These are phyloP conservation scores for Ulota crispa DNA, from an alignment of 225 moss, liverwort and hornwort genomes.

Conservation along the genomic window DNA sequence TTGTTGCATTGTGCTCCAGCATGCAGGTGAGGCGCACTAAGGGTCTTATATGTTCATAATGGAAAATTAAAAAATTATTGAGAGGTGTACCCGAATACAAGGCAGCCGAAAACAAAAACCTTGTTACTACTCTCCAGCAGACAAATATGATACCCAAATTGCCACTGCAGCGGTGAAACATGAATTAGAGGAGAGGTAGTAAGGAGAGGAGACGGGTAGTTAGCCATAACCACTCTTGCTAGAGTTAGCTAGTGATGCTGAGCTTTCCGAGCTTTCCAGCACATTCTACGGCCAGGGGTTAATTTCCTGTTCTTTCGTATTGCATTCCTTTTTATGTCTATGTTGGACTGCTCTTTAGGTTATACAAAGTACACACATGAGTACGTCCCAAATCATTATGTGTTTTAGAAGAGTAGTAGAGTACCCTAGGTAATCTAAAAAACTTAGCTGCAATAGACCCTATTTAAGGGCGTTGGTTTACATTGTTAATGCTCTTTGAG, in stretches of 20 bases:
- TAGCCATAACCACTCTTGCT: no score
- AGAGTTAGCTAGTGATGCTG: constrained; percentile 86
- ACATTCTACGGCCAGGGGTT: constrained; percentile 87
- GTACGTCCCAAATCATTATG: neutral
- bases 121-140: constrained; percentile 50
- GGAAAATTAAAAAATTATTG: neutral
- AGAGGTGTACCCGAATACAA: constrained; percentile 35
- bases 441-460: neutral
- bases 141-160: constrained; percentile 60
- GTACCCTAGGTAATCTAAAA: neutral
- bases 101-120: constrained; percentile 46
- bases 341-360: neutral
- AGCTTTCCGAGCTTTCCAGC: constrained; percentile 72
- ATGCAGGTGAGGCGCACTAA: constrained; percentile 63
- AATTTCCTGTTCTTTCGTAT: neutral
- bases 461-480: neutral
- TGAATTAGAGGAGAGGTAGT: neutral
- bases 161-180: constrained; percentile 57
- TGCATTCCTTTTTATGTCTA: neutral
- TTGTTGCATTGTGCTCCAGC: constrained; percentile 69
- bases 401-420: neutral
- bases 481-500: neutral
- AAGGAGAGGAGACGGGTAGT: no score
- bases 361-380: neutral
- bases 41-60: neutral